phyloP scores from a whole-genome alignment of 2,329 filamentous ascomycete genomes.

The Graphiopsis chlorocephala region DNA sequence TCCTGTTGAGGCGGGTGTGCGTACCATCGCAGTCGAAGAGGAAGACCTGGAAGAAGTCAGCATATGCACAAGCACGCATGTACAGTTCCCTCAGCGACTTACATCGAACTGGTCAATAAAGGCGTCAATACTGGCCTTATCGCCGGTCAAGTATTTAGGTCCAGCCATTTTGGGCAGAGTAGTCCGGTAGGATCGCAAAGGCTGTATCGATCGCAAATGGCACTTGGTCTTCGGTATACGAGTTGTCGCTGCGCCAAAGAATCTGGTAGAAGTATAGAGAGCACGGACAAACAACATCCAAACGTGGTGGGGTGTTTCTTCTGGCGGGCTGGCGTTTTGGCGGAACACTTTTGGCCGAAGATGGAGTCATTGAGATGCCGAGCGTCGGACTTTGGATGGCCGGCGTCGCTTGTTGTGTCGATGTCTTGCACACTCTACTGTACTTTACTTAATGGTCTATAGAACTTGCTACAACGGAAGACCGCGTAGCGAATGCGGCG shows the following conservation, averaged over 20 bases:
- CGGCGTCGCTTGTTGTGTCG: background rate
- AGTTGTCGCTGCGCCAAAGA: background rate
- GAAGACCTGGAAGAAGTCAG: slow-evolving; percentile 64
- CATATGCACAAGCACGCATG: background rate
- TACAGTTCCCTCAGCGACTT: slow-evolving; percentile 39
- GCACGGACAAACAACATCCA: slow-evolving; percentile 4
- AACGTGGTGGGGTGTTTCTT: background rate
- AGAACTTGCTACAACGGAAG: background rate
- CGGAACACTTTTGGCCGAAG: slow-evolving; percentile 3
- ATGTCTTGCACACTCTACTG: background rate
- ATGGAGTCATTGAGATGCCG: slow-evolving; percentile 7
- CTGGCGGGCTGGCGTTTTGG: background rate
- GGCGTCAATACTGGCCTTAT: slow-evolving; percentile 70
- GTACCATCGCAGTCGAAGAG: slow-evolving; percentile 95
- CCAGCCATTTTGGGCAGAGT: background rate
- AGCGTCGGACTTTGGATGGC: background rate
- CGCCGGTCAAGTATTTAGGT: slow-evolving; percentile 68
- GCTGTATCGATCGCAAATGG: background rate
- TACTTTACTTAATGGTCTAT: too few relatives aligned
- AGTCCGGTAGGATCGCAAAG: background rate
- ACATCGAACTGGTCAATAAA: slow-evolving; percentile 90
- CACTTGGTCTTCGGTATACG: background rate
- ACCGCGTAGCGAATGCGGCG: too few relatives aligned
- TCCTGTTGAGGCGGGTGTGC: background rate
- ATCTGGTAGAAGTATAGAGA: background rate